Conservation (phyloP, 139 green algal species). For the Diplosphaera chodatii region DNA sequence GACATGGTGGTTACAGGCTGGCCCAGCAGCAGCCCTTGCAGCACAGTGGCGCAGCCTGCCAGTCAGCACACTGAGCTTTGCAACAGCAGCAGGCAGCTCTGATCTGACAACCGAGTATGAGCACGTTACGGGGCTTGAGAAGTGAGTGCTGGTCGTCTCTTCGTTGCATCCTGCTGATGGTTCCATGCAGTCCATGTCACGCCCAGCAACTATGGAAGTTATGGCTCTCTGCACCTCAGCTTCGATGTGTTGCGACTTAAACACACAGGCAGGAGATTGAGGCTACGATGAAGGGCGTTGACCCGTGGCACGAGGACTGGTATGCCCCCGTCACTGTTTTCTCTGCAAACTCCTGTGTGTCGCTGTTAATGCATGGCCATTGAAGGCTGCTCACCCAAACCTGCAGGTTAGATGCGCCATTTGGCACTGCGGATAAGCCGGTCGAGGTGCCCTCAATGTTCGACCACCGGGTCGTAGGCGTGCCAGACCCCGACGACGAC, state of each 20-base stretch:
- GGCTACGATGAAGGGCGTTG: slow-evolving; percentile 32
- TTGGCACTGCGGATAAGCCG: slow-evolving; percentile 58
- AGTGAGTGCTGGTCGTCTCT: too few species aligned
- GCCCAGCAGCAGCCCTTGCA: neutral
- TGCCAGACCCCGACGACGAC: slow-evolving; percentile 71
- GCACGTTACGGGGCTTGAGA: slow-evolving; percentile 52
- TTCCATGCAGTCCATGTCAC: too few species aligned
- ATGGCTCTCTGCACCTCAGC: too few species aligned
- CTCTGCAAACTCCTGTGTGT: too few species aligned
- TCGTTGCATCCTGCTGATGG: too few species aligned
- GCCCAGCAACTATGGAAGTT: too few species aligned
- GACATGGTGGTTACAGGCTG: neutral
- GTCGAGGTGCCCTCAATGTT: slow-evolving; percentile 54
- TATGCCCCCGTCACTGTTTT: too few species aligned
- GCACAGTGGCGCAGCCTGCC: neutral
- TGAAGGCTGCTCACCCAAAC: too few species aligned
- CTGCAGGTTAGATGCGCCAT: slow-evolving; percentile 60
- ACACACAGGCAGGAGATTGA: slow-evolving; percentile 61
- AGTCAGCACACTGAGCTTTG: neutral
- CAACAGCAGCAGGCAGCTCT: neutral
- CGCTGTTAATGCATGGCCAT: too few species aligned
- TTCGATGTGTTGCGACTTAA: too few species aligned
- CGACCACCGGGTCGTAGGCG: slow-evolving; percentile 55
- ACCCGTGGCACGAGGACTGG: slow-evolving; percentile 62
- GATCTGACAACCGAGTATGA: slow-evolving; percentile 28